Evolutionary conservation across 2,329 filamentous ascomycete species (phyloP).

Genomic region (Calonectria montana): DNA sequence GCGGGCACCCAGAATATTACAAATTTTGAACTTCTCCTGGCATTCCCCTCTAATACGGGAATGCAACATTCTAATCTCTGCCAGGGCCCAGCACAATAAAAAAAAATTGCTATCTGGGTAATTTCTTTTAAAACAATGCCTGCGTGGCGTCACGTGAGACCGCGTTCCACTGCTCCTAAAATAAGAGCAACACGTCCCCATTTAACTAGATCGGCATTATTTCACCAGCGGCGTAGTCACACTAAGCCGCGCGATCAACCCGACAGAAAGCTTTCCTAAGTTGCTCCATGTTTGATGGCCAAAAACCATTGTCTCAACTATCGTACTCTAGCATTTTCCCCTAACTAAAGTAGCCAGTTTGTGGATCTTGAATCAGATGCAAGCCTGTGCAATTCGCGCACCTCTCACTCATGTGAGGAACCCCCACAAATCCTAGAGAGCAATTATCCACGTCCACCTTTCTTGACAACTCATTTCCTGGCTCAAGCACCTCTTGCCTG

Average conservation of each 20-base stretch:
- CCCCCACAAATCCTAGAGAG: too few species aligned
- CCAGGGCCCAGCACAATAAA: constrained; percentile 1
- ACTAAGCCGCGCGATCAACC: neutral
- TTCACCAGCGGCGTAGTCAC: neutral
- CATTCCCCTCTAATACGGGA: neutral
- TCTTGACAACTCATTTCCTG: neutral
- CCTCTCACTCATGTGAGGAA: neutral
- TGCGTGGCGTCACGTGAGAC: neutral
- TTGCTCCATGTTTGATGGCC: neutral
- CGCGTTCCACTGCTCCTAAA: neutral
- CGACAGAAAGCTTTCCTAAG: neutral
- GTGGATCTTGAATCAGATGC: too few species aligned
- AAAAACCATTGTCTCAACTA: neutral
- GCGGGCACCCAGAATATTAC: neutral
- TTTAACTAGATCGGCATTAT: neutral
- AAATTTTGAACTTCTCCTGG: neutral
- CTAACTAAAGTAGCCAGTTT: neutral
- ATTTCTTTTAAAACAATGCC: constrained; percentile 8
- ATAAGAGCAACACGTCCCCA: neutral
- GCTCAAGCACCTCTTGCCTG: neutral
- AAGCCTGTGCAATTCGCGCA: neutral
- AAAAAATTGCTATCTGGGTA: neutral
- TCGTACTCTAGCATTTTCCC: neutral
- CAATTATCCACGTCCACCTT: neutral
- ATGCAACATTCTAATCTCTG: constrained; percentile 4